Evolutionary conservation across 331 rosid genomes (phyloP), one percentile per base, ranked within the genome.

Genomic region (Quercus lobata): DNA sequence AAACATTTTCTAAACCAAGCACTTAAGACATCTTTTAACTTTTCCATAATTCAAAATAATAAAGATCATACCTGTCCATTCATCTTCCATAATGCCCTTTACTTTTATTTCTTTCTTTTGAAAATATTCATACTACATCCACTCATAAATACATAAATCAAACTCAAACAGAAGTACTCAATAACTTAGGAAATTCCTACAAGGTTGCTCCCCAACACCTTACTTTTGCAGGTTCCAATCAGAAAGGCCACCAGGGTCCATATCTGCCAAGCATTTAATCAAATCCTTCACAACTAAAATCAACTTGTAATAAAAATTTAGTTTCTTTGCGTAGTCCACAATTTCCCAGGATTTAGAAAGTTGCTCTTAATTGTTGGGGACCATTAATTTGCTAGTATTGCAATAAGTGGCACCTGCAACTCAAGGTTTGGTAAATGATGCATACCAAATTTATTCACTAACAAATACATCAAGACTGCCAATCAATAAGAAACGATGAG

Each of bases 391-490:
- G 49, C 65, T 27, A 49, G 77, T 41, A 49, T 3, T 46, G 66
- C 27, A 61, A 61, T 29, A 30, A 29, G 62, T 24, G 79, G 73
- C 22, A 49, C 52, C 62, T 27, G 80, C 73, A 76, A 18, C 30
- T 25, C 54, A 52, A 73, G 49, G 78, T 19, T 71, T 63, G 72
- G 75, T 17, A 46, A 44, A 69, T 41, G 53, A 78, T 46, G 41
- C 29, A 71, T 35, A 29, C 74, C 80, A 72, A 66, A 19, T 81
- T 87, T 87, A 82, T 87, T 78, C 60, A 63, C 78, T 60, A 78
- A 54, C 79, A 29, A 35, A 61, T 35, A 76, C 76, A 73, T 71
- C 76, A 27, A 71, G 79, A 72, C 57, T 69, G 73, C 54, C 82
- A 72, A 80, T 25, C 65, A 37, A 19, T 41, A 22, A 5, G 19